A percentile compares a stretch with the other conserved stretches of the same genome.
Evolutionary conservation across 2,329 filamentous ascomycete species (phyloP).

Genomic region (Bretziella fagacearum): DNA sequence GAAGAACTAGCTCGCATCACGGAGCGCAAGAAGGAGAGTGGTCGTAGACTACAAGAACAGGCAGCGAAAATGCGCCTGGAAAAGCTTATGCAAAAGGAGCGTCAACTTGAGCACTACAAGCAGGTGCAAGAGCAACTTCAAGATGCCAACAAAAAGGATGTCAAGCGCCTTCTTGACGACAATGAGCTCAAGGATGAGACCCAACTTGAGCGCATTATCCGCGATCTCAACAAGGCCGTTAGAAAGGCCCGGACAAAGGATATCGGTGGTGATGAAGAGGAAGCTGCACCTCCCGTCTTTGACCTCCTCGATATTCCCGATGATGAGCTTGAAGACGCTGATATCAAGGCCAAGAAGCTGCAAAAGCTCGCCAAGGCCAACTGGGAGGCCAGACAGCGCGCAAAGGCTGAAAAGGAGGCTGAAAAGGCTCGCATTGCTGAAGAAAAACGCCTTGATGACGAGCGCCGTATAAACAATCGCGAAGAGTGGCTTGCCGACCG

Average conservation of each 20-base stretch:
- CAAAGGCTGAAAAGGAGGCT: conserved; percentile 87
- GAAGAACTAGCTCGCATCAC: conserved; percentile 82
- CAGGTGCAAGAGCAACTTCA: conserved; percentile 56
- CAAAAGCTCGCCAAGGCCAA: conserved; percentile 89
- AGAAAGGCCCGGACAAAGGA: conserved; percentile 86
- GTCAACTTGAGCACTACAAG: conserved; percentile 88
- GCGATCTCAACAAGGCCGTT: conserved; percentile 80
- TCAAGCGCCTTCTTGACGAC: conserved; percentile 65
- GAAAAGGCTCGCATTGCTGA: conserved; percentile 75
- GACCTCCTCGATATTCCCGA: conserved; percentile 78
- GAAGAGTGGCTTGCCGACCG: conserved; percentile 78
- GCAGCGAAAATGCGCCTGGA: conserved; percentile 95
- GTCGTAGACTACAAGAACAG: conserved; percentile 79
- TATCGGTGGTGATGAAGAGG: conserved; percentile 63
- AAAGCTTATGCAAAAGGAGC: conserved; percentile 86
- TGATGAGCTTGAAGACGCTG: conserved; percentile 81
- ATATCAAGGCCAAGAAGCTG: conserved; percentile 79
- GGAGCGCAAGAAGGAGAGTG: conserved; percentile 89
- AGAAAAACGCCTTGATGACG: conserved; percentile 66
- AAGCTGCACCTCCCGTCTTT: conserved; percentile 69
- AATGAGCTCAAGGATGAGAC: conserved; percentile 86
- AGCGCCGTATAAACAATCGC: conserved; percentile 67
- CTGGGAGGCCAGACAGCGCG: conserved; percentile 79
- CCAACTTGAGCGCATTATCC: conserved; percentile 67
- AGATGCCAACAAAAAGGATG: conserved; percentile 79